phyloP scores from a whole-genome alignment of 345 rosid genomes.

The Turnera subulata region DNA sequence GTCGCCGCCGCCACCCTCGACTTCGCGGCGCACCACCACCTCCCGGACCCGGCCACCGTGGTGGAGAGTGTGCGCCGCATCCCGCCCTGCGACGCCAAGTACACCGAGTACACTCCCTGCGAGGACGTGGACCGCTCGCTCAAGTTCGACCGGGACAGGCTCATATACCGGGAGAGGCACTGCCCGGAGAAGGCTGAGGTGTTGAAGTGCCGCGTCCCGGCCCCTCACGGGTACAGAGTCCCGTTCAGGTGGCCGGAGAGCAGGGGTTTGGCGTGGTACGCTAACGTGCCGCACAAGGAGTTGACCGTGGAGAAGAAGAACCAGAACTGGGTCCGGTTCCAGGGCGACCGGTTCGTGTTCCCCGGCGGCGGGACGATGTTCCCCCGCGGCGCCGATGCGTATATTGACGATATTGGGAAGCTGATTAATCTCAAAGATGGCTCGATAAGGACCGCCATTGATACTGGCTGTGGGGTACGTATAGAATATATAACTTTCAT shows the following conservation, averaged over 20 bases:
- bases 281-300: conserved; percentile 87
- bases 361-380: conserved; percentile 99
- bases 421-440: no score
- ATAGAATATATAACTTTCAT: no score
- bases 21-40: conserved; percentile 53
- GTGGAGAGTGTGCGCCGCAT: conserved; percentile 37
- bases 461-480: no score
- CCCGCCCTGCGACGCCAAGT: conserved; percentile 51
- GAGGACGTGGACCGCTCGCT: conserved; percentile 61
- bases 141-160: conserved; percentile 45
- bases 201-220: conserved; percentile 67
- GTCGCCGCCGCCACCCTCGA: conserved; percentile 27
- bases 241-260: conserved; percentile 96
- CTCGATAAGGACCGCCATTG: no score
- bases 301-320: conserved; percentile 81
- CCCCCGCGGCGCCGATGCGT: conserved; percentile 11
- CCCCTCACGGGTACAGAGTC: conserved; percentile 67
- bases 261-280: conserved; percentile 77
- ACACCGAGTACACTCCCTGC: conserved; percentile 72
- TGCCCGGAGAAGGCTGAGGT: conserved; percentile 52
- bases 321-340: conserved; percentile 81
- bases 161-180: conserved; percentile 81
- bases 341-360: conserved; percentile 64
- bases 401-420: no score
- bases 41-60: conserved; percentile 37